Percentiles rank a stretch among this genome's conserved stretches.
Evolutionary conservation across 2,329 filamentous ascomycete genomes (phyloP).

Genomic region (Catunica adiposa): DNA sequence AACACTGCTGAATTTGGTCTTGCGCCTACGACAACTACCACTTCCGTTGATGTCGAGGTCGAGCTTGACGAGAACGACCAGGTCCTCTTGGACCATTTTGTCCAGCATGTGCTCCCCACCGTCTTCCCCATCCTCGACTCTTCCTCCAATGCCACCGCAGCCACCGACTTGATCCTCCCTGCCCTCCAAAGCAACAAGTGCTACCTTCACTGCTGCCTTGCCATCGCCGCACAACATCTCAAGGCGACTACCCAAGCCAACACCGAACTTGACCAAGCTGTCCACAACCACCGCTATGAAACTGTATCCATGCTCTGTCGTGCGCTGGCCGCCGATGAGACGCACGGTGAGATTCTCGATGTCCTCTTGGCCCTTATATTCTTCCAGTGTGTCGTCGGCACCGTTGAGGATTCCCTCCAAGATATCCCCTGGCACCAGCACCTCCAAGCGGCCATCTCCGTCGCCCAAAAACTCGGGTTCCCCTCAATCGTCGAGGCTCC

Average conservation of each 20-base stretch:
- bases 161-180: slow-evolving; percentile 68
- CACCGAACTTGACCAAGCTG: slow-evolving; percentile 72
- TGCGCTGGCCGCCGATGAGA: slow-evolving; percentile 59
- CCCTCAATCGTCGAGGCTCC: slow-evolving; percentile 18
- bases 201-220: slow-evolving; percentile 90
- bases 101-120: slow-evolving; percentile 69
- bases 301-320: slow-evolving; percentile 77
- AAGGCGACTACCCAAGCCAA: slow-evolving; percentile 52
- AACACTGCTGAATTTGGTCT: slow-evolving; percentile 30
- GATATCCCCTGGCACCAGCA: slow-evolving; percentile 97
- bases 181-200: slow-evolving; percentile 81
- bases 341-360: slow-evolving; percentile 80
- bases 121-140: slow-evolving; percentile 87
- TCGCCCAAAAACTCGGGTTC: slow-evolving; percentile 74
- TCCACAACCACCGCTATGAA: slow-evolving; percentile 78
- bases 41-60: slow-evolving; percentile 52
- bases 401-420: slow-evolving; percentile 65
- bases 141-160: slow-evolving; percentile 70
- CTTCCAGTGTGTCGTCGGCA: slow-evolving; percentile 83
- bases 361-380: slow-evolving; percentile 90
- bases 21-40: slow-evolving; percentile 74
- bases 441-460: slow-evolving; percentile 75
- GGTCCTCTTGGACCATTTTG: slow-evolving; percentile 75
- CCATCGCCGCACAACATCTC: slow-evolving; percentile 80
- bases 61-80: slow-evolving; percentile 80